phyloP scores from a whole-genome alignment of 2,329 filamentous ascomycete genomes.

The Aspergillus sp. region DNA sequence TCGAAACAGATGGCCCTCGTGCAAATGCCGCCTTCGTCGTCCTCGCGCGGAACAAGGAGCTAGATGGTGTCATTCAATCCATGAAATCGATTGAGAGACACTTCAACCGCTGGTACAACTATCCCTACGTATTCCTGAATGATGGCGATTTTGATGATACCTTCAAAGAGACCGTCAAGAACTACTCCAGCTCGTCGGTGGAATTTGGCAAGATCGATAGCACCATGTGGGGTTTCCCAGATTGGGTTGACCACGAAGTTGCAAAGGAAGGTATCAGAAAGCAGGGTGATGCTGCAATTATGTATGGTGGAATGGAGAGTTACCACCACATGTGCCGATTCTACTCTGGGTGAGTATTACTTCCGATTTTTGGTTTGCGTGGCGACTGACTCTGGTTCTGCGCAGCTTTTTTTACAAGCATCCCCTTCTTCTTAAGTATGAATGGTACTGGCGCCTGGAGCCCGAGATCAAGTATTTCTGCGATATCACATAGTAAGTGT shows the following conservation, averaged over 20 bases:
- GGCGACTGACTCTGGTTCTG: background rate
- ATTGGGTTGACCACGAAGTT: slow-evolving; percentile 91
- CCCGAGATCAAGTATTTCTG: slow-evolving; percentile 99
- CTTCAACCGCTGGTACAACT: slow-evolving; percentile 98
- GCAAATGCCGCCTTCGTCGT: slow-evolving; percentile 96
- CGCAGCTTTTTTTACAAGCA: slow-evolving; percentile 92
- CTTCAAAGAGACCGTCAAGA: slow-evolving; percentile 80
- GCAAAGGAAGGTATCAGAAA: slow-evolving; percentile 94
- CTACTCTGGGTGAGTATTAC: slow-evolving; percentile 76
- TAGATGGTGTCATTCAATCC: slow-evolving; percentile 92
- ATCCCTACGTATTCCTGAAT: slow-evolving; percentile 97
- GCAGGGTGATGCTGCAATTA: slow-evolving; percentile 94
- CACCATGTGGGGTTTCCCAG: slow-evolving; percentile 91
- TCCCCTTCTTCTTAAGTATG: slow-evolving; percentile 86
- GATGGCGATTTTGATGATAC: slow-evolving; percentile 93
- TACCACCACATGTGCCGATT: slow-evolving; percentile 99
- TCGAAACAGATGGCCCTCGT: slow-evolving; percentile 68
- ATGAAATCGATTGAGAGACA: slow-evolving; percentile 97
- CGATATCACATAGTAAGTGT: slow-evolving; percentile 88
- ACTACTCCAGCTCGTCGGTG: slow-evolving; percentile 79
- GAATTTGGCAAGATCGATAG: slow-evolving; percentile 92
- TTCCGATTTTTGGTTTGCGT: background rate
- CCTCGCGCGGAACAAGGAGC: slow-evolving; percentile 88
- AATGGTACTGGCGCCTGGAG: slow-evolving; percentile 99
- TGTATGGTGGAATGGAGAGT: slow-evolving; percentile 98